Percentiles rank a stretch among this genome's conserved stretches.
Evolutionary conservation across 345 rosid species (phyloP).

Genomic region (thale cress (Arabidopsis thaliana)): TAIR10.1 NC_003070.9:25414001-25414500

Average conservation of each 20-base stretch:
- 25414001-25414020: conserved; percentile 56
- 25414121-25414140: neutral
- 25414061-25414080: conserved; percentile 76
- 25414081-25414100: conserved; percentile 67
- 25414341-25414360: neutral
- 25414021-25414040: conserved; percentile 59
- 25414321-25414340: conserved; percentile 47
- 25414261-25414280: conserved; percentile 53
- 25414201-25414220: conserved; percentile 64
- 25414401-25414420: conserved; percentile 49
- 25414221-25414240: conserved; percentile 57
- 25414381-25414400: neutral
- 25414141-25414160: neutral
- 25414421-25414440: conserved; percentile 54
- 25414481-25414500: conserved; percentile 33
- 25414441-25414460: conserved; percentile 63
- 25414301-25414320: conserved; percentile 58
- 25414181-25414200: conserved; percentile 73
- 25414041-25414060: conserved; percentile 72
- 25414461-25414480: conserved; percentile 46
- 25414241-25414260: conserved; percentile 56
- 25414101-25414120: neutral
- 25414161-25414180: conserved; percentile 44
- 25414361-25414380: neutral
- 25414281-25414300: conserved; percentile 60